Conservation (phyloP, 345 rosid genomes). For the Rhodamnia argentea region DNA sequence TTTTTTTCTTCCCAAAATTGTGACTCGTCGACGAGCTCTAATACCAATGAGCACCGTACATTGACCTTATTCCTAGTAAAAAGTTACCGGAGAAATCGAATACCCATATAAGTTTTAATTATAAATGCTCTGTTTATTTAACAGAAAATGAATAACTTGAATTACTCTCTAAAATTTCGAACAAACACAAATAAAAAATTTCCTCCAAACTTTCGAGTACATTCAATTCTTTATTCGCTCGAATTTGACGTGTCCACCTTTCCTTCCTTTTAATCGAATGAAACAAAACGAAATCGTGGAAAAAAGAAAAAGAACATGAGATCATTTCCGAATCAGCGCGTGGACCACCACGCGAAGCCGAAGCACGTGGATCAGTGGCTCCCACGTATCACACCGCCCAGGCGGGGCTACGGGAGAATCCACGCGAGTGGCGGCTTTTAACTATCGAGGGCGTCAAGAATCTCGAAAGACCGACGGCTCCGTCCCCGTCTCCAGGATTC, state of each 20-base stretch:
- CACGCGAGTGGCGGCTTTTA: not conserved
- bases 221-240: too few relatives aligned
- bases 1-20: not conserved
- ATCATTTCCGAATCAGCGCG: not conserved
- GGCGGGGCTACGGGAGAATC: not conserved
- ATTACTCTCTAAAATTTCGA: too few relatives aligned
- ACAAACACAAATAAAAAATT: too few relatives aligned
- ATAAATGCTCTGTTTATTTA: too few relatives aligned
- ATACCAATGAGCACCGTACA: fast-evolving
- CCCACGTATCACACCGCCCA: not conserved
- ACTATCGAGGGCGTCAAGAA: not conserved
- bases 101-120: not conserved
- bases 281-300: too few relatives aligned
- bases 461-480: not conserved
- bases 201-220: too few relatives aligned
- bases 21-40: fast-evolving
- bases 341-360: not conserved
- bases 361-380: not conserved
- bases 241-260: not conserved
- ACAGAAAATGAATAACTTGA: too few relatives aligned
- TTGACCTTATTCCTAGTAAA: not conserved
- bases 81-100: not conserved
- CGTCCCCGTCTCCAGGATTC: not conserved
- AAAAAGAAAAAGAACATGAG: not conserved
- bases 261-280: not conserved